Evolutionary conservation across 768 basidiomycete species (phyloP).

Genomic region (Termitomyces sp.): DNA sequence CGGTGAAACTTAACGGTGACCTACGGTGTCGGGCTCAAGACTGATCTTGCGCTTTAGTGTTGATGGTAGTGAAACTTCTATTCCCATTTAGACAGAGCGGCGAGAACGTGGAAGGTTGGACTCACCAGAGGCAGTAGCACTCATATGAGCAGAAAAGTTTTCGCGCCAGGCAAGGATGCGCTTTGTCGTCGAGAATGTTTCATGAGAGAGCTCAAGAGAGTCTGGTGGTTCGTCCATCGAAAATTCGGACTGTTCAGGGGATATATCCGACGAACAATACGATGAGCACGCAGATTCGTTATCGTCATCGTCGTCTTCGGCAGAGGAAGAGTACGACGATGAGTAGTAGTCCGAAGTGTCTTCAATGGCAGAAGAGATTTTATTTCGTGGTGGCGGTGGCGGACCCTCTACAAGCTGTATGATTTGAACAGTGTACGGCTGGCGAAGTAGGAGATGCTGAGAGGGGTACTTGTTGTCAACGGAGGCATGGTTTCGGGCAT

Average conservation of each 20-base stretch:
- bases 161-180: slow-evolving; percentile 75
- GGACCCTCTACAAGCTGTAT: slow-evolving; percentile 72
- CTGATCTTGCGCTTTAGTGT: slow-evolving; percentile 51
- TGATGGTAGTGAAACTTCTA: slow-evolving; percentile 28
- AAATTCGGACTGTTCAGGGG: slow-evolving; percentile 31
- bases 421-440: slow-evolving; percentile 55
- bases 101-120: not conserved
- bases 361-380: slow-evolving; percentile 33
- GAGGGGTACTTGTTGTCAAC: slow-evolving; percentile 29
- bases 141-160: slow-evolving; percentile 42
- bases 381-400: slow-evolving; percentile 48
- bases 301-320: slow-evolving; percentile 19
- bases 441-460: slow-evolving; percentile 42
- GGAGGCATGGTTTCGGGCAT: slow-evolving; percentile 20
- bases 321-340: slow-evolving; percentile 33
- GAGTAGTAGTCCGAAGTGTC: slow-evolving; percentile 35
- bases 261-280: slow-evolving; percentile 67
- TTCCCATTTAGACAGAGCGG: slow-evolving; percentile 10
- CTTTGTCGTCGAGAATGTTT: slow-evolving; percentile 55
- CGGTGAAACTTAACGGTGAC: slow-evolving; percentile 12
- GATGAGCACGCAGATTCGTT: slow-evolving; percentile 55
- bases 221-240: slow-evolving; percentile 7
- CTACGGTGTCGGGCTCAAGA: slow-evolving; percentile 34
- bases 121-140: slow-evolving; percentile 38
- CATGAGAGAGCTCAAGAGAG: slow-evolving; percentile 26